Evolutionary conservation across 306 rosid species (phyloP).

Genomic region (Prunus davidiana): DNA sequence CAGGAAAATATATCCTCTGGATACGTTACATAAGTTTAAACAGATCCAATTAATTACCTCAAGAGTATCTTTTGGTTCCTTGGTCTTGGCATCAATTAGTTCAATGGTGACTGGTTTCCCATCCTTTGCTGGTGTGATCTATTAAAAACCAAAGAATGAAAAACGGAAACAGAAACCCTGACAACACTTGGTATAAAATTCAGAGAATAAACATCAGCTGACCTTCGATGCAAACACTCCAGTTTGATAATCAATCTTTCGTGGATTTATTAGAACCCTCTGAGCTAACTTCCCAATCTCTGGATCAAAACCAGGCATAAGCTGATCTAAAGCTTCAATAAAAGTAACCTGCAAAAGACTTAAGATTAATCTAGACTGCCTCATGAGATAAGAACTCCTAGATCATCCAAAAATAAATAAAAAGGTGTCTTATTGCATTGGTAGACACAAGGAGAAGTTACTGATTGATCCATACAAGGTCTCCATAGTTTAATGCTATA

Average conservation of each 20-base stretch:
- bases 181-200: constrained; percentile 13
- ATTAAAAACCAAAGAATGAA: constrained; percentile 15
- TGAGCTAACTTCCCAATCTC: constrained; percentile 98
- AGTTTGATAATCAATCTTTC: constrained; percentile 84
- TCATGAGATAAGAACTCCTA: constrained; percentile 9
- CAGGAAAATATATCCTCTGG: not conserved
- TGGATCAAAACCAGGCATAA: constrained; percentile 99
- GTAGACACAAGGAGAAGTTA: not conserved
- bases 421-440: not conserved
- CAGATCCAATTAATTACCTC: constrained; percentile 54
- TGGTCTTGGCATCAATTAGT: constrained; percentile 94
- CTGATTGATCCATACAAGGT: not conserved
- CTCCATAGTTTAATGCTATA: not conserved
- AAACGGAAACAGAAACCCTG: constrained; percentile 15
- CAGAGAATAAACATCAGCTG: constrained; percentile 25
- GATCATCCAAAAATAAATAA: not conserved
- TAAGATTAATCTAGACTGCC: constrained; percentile 15
- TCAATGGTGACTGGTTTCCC: constrained; percentile 92
- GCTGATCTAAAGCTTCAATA: constrained; percentile 95
- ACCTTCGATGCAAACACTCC: constrained; percentile 99
- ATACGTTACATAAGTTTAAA: not conserved
- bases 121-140: constrained; percentile 99
- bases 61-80: constrained; percentile 82
- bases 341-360: constrained; percentile 79
- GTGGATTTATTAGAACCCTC: constrained; percentile 87